Evolutionary conservation across 768 basidiomycete species (phyloP), one percentile per base, ranked within the genome.

Genomic region (Hortiboletus campestris): DNA sequence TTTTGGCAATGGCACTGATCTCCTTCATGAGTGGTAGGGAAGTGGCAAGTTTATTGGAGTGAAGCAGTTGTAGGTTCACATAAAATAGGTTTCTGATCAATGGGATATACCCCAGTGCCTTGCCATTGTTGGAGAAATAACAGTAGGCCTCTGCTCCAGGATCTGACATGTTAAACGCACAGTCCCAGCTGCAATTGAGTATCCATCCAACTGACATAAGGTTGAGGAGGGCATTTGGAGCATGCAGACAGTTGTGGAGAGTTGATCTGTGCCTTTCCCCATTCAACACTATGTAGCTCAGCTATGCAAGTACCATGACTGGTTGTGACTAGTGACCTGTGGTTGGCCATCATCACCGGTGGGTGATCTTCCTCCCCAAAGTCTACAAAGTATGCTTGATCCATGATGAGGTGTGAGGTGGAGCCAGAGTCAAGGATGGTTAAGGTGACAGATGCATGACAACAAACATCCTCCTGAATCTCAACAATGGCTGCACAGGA

Each of bases 181-280:
- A 39, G 17, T 17, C n/a, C 38, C 38, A 39, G 0, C 17, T n/a
- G 2, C 8, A 8, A 2, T 17, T 3, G 6, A 39, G 38, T n/a
- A 39, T 39, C 8, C 9, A 2, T 1, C 38, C n/a, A 2, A 39
- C 8, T 4, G 36, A 36, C 5, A 36, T 6, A 1, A 36, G 5
- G 7, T 36, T 36, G 14, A 36, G 36, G 36, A 39, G 16, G 2
- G 17, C 38, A 8, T 2, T 2, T 8, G 38, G 38, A 7, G 57
- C 57, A 31, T 55, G 53, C 0, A 58, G n/a, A 19, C 52, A 59
- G 12, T 25, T 10, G 2, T 47, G 19, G 6, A 47, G 16, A 0
- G 8, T 35, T 11, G 36, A 6, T 2, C 9, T 17, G 20, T 36
- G 7, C n/a, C 13, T 17, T 10, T 35, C 32, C 14, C 38, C 17